phyloP scores from a whole-genome alignment of 2,329 filamentous ascomycete species.

The Fusarium proliferatum region DNA sequence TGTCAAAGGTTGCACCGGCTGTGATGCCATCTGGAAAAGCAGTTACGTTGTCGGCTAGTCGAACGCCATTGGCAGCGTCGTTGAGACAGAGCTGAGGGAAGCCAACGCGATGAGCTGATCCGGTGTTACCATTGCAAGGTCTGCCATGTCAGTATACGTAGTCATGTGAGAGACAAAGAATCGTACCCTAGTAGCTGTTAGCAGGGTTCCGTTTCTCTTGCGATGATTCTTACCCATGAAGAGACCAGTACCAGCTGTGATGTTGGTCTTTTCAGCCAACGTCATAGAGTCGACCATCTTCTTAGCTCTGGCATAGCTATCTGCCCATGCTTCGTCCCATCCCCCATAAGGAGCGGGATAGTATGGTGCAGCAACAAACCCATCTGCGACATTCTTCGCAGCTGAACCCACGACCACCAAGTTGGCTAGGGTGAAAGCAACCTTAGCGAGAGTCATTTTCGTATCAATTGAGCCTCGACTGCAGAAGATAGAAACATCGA shows the following conservation, averaged over 20 bases:
- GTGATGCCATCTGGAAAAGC: constrained; percentile 85
- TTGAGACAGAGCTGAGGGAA: constrained; percentile 79
- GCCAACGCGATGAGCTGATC: constrained; percentile 75
- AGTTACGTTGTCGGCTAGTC: constrained; percentile 78
- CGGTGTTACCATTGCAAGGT: constrained; percentile 80
- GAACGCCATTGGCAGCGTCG: constrained; percentile 77
- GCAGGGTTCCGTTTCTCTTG: background rate
- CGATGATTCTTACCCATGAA: constrained; percentile 67
- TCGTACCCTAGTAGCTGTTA: constrained; percentile 22
- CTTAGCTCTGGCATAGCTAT: constrained; percentile 77
- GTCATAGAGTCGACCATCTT: constrained; percentile 79
- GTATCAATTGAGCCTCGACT: background rate
- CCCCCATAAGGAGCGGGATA: constrained; percentile 80
- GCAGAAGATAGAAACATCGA: background rate
- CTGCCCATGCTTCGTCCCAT: constrained; percentile 75
- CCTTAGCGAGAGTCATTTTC: constrained; percentile 6
- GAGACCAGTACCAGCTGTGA: constrained; percentile 77
- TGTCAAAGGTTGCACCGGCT: constrained; percentile 79
- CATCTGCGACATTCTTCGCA: constrained; percentile 19
- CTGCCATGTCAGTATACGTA: constrained; percentile 47
- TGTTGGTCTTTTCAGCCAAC: constrained; percentile 82
- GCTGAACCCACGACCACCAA: constrained; percentile 1
- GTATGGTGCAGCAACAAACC: constrained; percentile 63
- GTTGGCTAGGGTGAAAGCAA: background rate
- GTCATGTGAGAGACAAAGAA: fast-evolving